These are phyloP conservation scores for Talaromyces amestolkiae DNA, from an alignment of 2,329 filamentous ascomycete species.

Conservation along the genomic window DNA sequence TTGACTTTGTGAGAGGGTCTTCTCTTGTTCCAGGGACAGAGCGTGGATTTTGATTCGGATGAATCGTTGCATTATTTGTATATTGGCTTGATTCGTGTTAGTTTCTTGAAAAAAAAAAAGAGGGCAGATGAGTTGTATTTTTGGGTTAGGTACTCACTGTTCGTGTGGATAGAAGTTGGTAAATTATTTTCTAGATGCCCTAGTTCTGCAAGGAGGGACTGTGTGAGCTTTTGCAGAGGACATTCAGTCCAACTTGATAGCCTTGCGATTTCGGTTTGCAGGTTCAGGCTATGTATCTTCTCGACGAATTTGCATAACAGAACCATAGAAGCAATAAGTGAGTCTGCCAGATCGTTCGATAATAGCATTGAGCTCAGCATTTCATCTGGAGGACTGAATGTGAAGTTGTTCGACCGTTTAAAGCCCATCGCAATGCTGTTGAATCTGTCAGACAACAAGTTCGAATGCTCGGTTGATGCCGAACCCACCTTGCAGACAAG, in stretches of 20 bases:
- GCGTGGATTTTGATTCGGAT: constrained; percentile 4
- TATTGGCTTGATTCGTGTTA: not conserved
- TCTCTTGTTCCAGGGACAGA: not conserved
- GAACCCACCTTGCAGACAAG: constrained; percentile 7
- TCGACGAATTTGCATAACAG: constrained; percentile 8
- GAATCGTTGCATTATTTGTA: constrained; percentile 6
- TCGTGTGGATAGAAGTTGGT: not conserved
- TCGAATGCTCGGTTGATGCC: not conserved
- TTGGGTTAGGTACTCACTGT: not conserved
- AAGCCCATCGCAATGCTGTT: constrained; percentile 10
- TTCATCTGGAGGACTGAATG: constrained; percentile 7
- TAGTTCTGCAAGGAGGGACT: constrained; percentile 2
- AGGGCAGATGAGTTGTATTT: too few species aligned
- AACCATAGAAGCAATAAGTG: not conserved
- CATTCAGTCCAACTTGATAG: not conserved
- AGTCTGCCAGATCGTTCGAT: not conserved
- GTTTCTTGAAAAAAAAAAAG: not conserved
- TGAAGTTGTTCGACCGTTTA: constrained; percentile 7
- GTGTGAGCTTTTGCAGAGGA: constrained; percentile 8
- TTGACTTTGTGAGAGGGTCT: not conserved
- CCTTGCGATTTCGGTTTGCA: not conserved
- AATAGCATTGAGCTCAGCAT: constrained; percentile 5
- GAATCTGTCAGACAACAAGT: not conserved
- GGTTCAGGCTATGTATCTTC: not conserved
- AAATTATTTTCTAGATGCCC: not conserved